Evolutionary conservation across 2,329 filamentous ascomycete species (phyloP), one percentile per base, ranked within the genome.

Genomic region (Penicillium sp.): DNA sequence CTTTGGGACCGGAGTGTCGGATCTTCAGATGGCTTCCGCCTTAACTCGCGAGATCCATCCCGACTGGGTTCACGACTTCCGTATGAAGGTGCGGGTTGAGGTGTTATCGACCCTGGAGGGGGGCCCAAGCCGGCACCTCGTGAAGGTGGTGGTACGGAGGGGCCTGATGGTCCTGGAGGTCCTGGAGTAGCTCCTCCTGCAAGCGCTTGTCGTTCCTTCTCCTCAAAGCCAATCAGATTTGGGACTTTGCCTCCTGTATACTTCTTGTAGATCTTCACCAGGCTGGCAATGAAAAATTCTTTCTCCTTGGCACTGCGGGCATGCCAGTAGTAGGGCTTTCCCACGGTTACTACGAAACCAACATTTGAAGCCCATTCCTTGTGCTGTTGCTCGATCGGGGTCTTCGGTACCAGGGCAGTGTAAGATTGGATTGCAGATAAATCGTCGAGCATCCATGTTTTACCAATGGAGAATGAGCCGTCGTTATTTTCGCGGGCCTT

Each of bases 261-360:
- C 75, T 97, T 99, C 66, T 87, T 87, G 73, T 90, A 99, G 62
- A 99, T 97, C 75, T 97, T 99, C 69, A 97, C 86, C 64, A 97
- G 77, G 73, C 92, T 97, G 31, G 90, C 92, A 67, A 99, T 94
- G 75, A 99, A 99, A 77, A 97, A 97, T 71, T 96, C 93, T 80
- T 97, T 97, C 76, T 99, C 94, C 77, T 97, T 97, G 51, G 90
- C 84, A 1, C 90, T 94, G 61, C 91, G 87, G 31, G 94, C 92
- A 73, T 96, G 86, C 94, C 94, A 99, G 73, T 94, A 99, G 75
- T 99, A 99, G 0, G 92, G 89, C 73, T 99, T 99, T 25, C 89
- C 88, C 26, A 99, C 84, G 1, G 88, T 94, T 49, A 97, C 90
- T 25, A 89, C 80, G 69, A 99, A 97, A 15, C 94, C 94, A 43